Conservation (phyloP, 1,139 yeast genomes). For the Arxiozyma telluris region DNA sequence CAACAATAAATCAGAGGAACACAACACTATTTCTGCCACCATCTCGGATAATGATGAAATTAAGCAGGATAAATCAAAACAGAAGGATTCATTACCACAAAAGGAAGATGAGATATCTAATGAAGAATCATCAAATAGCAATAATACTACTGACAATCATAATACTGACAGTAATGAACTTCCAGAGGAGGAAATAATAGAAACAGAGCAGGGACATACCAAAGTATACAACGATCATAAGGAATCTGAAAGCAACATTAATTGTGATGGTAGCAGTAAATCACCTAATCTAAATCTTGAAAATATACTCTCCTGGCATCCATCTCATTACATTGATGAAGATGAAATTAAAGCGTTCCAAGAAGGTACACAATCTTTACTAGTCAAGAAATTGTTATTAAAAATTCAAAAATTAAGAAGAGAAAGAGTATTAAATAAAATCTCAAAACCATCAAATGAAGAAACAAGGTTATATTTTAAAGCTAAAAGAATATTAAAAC, state of each 20-base stretch:
- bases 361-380: constrained; percentile 41
- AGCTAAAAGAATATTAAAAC: constrained; percentile 41
- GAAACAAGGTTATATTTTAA: constrained; percentile 46
- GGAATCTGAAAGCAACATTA: background rate
- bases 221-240: background rate
- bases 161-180: background rate
- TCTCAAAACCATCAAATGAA: constrained; percentile 34
- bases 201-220: background rate
- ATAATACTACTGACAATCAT: no score
- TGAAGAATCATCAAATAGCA: constrained; percentile 2
- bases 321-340: constrained; percentile 42
- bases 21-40: background rate
- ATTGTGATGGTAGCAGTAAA: background rate
- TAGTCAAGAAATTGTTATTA: constrained; percentile 48
- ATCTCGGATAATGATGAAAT: background rate
- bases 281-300: constrained; percentile 31
- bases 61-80: constrained; percentile 10
- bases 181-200: constrained; percentile 7
- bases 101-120: background rate
- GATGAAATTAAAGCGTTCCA: constrained; percentile 45
- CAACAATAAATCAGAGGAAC: constrained; percentile 10
- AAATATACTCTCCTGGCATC: constrained; percentile 47
- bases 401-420: constrained; percentile 59
- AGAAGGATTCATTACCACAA: constrained; percentile 6
- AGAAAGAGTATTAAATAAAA: constrained; percentile 40